Evolutionary conservation across 2,329 filamentous ascomycete genomes (phyloP), one percentile per base, ranked within the genome.

Genomic region (Thelonectria blattea): DNA sequence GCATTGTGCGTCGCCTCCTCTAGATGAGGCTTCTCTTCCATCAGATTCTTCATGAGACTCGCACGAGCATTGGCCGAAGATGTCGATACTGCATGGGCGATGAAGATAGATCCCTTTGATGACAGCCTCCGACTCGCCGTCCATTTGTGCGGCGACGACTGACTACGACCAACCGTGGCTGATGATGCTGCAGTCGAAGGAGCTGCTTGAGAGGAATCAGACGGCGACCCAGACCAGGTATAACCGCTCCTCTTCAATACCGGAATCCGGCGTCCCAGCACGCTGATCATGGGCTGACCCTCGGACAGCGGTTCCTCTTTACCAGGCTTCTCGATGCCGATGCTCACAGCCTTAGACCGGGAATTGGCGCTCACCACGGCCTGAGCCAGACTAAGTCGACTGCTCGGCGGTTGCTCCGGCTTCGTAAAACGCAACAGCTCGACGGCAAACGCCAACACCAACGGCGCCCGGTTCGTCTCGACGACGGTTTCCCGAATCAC

Each of bases 331-430:
- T 91, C 87, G 18, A 96, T 79, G 0, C 92, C 92, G 30, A 96
- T 77, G 63, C 85, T 90, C 27, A 88, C 82, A 10, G 92, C 92
- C 75, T 93, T 93, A 37, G 85, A 87, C 65, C 88, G 85, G 61
- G 90, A 92, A 71, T 94, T 95, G 27, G 88, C 87, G 72, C 91
- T 93, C 15, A 96, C 91, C 1, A 95, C 88, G 0, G 91, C 92
- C 74, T 96, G 92, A 0, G 89, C 91, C 18, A 97, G 79, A 71
- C 92, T 96, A 18, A 96, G 78, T 48, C 91, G 83, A 72, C 91
- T 94, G n/a, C 91, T 95, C 3, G 89, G 81, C 3, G 92, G 92
- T 72, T 97, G 93, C 66, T 91, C 88, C 0, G 92, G 91, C 89
- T 93, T 94, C 0, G 91, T 96, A 71, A 90, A 88, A 47, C 90